phyloP scores from a whole-genome alignment of 768 basidiomycete species.

The Rhodotorula sphaerocarpa region DNA sequence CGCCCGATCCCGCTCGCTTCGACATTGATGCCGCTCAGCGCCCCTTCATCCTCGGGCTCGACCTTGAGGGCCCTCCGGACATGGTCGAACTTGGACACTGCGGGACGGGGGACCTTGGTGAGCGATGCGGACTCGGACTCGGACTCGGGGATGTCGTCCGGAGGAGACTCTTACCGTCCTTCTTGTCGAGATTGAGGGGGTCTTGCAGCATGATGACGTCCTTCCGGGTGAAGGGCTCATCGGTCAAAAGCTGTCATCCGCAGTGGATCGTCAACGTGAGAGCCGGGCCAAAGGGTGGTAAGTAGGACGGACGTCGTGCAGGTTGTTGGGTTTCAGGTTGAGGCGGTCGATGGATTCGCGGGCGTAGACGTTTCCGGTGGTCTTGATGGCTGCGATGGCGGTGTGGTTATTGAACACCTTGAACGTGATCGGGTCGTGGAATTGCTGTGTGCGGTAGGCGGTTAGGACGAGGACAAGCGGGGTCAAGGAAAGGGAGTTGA shows the following conservation, averaged over 20 bases:
- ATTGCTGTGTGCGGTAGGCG: slow-evolving; percentile 49
- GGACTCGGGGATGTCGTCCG: too few relatives aligned
- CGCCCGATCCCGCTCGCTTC: slow-evolving; percentile 39
- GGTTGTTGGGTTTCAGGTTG: slow-evolving; percentile 54
- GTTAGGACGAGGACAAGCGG: slow-evolving; percentile 2
- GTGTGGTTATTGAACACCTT: slow-evolving; percentile 95
- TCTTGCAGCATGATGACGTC: slow-evolving; percentile 94
- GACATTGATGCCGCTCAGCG: slow-evolving; percentile 46
- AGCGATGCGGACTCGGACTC: too few relatives aligned
- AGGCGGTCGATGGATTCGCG: slow-evolving; percentile 56
- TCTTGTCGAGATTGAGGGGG: slow-evolving; percentile 24
- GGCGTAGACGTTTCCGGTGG: slow-evolving; percentile 85
- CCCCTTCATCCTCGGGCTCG: slow-evolving; percentile 7
- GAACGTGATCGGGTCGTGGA: slow-evolving; percentile 93
- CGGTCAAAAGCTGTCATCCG: slow-evolving; percentile 56
- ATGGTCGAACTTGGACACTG: slow-evolving; percentile 46
- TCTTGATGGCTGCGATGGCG: slow-evolving; percentile 80
- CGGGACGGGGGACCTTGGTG: not conserved
- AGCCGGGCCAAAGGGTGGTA: too few relatives aligned
- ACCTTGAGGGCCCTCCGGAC: slow-evolving; percentile 43
- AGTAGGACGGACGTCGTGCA: slow-evolving; percentile 51
- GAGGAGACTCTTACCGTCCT: slow-evolving; percentile 24
- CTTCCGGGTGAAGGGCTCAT: slow-evolving; percentile 75
- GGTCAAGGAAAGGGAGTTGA: not conserved
- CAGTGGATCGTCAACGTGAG: not conserved